phyloP scores from a whole-genome alignment of 2,329 filamentous ascomycete species.

The Chalaropsis ovoidea region DNA sequence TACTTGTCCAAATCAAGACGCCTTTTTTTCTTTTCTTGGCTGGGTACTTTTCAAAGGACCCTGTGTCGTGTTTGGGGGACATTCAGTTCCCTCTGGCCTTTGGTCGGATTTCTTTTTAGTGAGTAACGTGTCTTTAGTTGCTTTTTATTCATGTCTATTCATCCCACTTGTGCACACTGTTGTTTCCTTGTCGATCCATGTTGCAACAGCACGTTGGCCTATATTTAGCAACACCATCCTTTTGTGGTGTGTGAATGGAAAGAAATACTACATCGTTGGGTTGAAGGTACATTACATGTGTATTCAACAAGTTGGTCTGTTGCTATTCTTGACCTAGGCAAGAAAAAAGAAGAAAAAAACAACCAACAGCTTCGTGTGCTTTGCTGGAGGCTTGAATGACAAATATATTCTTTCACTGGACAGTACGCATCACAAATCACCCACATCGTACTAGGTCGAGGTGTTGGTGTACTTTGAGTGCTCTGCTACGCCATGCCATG shows the following conservation, averaged over 20 bases:
- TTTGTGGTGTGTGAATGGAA: background rate
- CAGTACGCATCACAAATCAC: background rate
- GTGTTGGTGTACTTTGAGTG: no score
- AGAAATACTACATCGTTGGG: background rate
- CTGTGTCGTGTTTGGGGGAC: background rate
- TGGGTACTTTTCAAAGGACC: background rate
- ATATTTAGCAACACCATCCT: background rate
- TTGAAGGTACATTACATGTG: no score
- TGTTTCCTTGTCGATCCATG: background rate
- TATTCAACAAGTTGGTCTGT: background rate
- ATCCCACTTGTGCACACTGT: background rate
- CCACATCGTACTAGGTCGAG: no score
- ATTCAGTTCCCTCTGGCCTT: background rate
- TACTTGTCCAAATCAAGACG: background rate
- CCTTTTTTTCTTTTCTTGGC: background rate
- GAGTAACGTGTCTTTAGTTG: background rate
- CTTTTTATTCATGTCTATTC: background rate
- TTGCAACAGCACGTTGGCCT: background rate
- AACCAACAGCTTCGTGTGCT: background rate
- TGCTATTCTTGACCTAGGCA: background rate
- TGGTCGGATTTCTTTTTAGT: background rate
- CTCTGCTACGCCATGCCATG: background rate
- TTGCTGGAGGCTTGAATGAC: background rate
- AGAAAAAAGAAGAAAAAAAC: no score
- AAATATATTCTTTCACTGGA: background rate